A percentile compares a stretch with the other conserved stretches of the same genome.
Conservation (phyloP, 345 rosid genomes). For the Cardamine resedifolia region DNA sequence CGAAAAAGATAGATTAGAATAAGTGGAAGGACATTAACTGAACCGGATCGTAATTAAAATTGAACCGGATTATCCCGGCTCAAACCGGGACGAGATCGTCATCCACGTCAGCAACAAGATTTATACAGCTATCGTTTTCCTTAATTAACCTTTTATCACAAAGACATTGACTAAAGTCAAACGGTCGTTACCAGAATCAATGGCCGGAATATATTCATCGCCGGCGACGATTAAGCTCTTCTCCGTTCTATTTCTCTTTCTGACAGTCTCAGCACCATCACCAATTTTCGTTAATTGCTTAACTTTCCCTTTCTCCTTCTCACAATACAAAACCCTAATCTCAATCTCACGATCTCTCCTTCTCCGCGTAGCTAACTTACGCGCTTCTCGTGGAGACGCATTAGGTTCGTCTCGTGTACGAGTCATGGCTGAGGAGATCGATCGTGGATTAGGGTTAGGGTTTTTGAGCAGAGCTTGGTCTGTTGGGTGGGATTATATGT, state of each 20-base stretch:
- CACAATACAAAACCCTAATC: constrained; percentile 48
- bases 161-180: constrained; percentile 29
- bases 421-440: constrained; percentile 50
- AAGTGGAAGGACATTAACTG: no score
- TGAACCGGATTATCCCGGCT: background rate
- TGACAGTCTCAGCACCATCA: constrained; percentile 26
- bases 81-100: background rate
- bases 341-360: constrained; percentile 71
- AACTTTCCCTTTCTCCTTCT: constrained; percentile 42
- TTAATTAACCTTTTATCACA: background rate
- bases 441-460: constrained; percentile 51
- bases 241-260: constrained; percentile 33
- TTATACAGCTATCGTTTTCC: constrained; percentile 4
- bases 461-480: constrained; percentile 53
- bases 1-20: background rate
- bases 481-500: constrained; percentile 71
- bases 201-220: constrained; percentile 36
- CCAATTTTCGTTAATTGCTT: constrained; percentile 35
- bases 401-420: constrained; percentile 59
- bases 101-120: constrained; percentile 17
- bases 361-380: constrained; percentile 71
- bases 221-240: constrained; percentile 32
- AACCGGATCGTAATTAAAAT: background rate
- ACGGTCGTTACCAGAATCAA: constrained; percentile 19
- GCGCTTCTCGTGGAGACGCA: constrained; percentile 65